Base-by-base conservation (phyloP, 2,329 filamentous ascomycete species). In the Xylogone sp. region DNA sequence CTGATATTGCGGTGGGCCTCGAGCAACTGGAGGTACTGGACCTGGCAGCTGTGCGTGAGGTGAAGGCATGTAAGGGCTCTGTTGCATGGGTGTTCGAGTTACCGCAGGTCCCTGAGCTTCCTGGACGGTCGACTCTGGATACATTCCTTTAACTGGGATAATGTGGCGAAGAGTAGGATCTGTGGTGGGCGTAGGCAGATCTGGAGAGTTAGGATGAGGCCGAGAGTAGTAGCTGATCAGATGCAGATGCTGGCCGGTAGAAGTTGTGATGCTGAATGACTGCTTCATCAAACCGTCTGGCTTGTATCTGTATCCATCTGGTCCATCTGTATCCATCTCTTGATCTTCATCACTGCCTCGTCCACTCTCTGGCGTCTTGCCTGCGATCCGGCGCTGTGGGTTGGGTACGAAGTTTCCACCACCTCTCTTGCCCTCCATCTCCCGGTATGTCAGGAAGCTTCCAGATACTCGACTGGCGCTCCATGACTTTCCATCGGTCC, bases 401-500 rank as follows among this genome's bases (percentile, higher is more conserved):
- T 74, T 66, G 57, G 80, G 77, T 29, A 82, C 77, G 65, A 91
- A 92, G 57, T 75, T 83, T 18, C 79, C 82, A 53, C 90, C 90
- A 49, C 92, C 92, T 56, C 94, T 82, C 77, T 97, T 97, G 69
- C 94, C 94, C 71, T 99, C 94, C 94, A 99, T 99, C 68, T 99
- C 94, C 39, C 94, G 82, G 67, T 99, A 99, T 7, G 94, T 97
- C 54, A 99, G 72, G 69, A 99, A 99, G 74, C 94, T 97, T 48
- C 94, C 94, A 0, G 93, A 97, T 1, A 99, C 94, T 56, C 94
- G 84, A 72, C 93, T 97, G 29, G 94, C 94, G 66, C 93, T 97
- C 94, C 94, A 99, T 31, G 93, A 97, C 70, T 99, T 99, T 51
- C 94, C 94, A 63, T 99, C 94, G 0, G 94, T 99, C 94, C 94